Evolutionary conservation across 2,329 filamentous ascomycete genomes (phyloP), one percentile per base, ranked within the genome.

Genomic region (Aureobasidium pullulans): DNA sequence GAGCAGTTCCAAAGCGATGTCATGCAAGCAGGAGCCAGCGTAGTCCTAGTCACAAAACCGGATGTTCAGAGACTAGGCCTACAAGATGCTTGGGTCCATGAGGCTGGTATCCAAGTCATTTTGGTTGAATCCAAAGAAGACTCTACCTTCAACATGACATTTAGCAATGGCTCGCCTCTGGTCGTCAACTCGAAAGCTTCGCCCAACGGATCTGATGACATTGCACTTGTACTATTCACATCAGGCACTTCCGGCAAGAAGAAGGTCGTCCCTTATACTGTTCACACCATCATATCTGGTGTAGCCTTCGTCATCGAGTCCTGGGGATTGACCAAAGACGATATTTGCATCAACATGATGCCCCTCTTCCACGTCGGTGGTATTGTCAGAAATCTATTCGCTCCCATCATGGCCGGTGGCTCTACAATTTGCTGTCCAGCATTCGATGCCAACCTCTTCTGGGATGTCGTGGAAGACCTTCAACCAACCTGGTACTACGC

Each of bases 291-390:
- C 53, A 69, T 83, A 8, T 71, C 74, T 7, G 80, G 81, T 2
- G 76, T 81, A 3, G 72, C 76, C 1, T 79, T 79, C 60, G 79
- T 82, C 5, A 77, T 81, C 31, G 75, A 80, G 16, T 81, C 79
- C 0, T 83, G 80, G 78, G 77, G 76, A 1, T 65, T 84, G 16
- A 74, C 69, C 1, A 65, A 71, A 1, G 66, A 68, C 1, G 81
- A 83, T 63, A 73, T 76, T 0, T 84, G 81, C 65, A 66, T 83
- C 28, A 83, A 84, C 65, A 82, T 83, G 77, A 84, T 84, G 81
- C 81, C 81, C 0, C 69, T 84, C 6, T 81, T 82, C 66, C 81
- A 83, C 67, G 62, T 65, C 42, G 81, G 81, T 44, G 81, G 81
- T 11, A 70, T 83, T 7, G 72, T 83, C 32, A 72, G 81, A 39